phyloP scores from a whole-genome alignment of 805 yeast genomes.

The Scheffersomyces spartinae region DNA sequence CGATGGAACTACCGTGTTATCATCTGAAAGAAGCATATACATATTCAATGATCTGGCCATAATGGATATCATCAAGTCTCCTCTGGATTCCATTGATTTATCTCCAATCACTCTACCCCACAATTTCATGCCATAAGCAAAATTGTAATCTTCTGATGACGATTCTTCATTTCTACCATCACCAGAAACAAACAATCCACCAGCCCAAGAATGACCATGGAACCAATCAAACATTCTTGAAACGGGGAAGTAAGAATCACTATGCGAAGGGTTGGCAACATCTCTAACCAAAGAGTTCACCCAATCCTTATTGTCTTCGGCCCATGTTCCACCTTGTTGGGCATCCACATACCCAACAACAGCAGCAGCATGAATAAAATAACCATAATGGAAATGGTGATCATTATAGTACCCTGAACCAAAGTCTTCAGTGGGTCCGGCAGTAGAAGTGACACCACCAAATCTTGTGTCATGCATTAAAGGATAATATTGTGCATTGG shows the following conservation, averaged over 20 bases:
- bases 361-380: conserved; percentile 75
- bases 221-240: conserved; percentile 61
- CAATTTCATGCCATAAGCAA: conserved; percentile 54
- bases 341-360: conserved; percentile 57
- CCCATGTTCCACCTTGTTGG: conserved; percentile 42
- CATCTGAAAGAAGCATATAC: conserved; percentile 40
- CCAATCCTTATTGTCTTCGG: conserved; percentile 37
- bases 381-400: conserved; percentile 84
- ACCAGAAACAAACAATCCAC: conserved; percentile 48
- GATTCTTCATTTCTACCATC: conserved; percentile 70
- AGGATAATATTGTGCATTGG: conserved; percentile 36
- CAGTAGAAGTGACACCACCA: conserved; percentile 46
- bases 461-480: conserved; percentile 44
- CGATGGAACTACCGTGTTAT: conserved; percentile 35
- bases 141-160: conserved; percentile 60
- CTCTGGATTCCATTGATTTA: conserved; percentile 38
- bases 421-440: conserved; percentile 43
- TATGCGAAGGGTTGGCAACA: conserved; percentile 47
- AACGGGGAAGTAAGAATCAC: conserved; percentile 49
- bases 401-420: conserved; percentile 76
- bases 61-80: conserved; percentile 46
- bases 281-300: conserved; percentile 54
- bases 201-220: conserved; percentile 68
- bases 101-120: conserved; percentile 58
- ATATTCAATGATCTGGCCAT: conserved; percentile 41